Conservation (phyloP, 768 basidiomycete species). For the Glaciozyma antarctica region DNA sequence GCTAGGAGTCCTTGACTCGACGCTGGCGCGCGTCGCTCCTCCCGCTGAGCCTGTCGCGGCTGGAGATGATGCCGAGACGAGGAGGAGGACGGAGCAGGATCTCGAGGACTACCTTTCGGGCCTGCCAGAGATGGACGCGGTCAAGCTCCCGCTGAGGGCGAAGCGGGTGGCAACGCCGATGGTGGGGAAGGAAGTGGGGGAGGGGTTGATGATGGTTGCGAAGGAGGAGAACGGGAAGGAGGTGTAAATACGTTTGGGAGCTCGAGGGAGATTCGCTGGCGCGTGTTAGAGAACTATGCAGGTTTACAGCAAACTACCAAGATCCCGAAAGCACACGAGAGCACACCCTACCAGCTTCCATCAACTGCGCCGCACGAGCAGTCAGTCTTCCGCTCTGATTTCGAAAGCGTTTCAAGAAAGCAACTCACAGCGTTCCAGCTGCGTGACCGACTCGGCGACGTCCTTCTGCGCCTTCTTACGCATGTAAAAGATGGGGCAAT, state of each 20-base stretch:
- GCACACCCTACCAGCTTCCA: neutral
- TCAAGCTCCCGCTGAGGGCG: slow-evolving; percentile 15
- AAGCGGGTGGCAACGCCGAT: too few species aligned
- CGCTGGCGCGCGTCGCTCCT: neutral
- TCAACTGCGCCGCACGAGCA: neutral
- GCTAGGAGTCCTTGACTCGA: neutral
- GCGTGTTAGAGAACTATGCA: too few species aligned
- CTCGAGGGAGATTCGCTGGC: too few species aligned
- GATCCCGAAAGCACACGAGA: too few species aligned
- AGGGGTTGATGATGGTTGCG: too few species aligned
- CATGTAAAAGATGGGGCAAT: slow-evolving; percentile 99
- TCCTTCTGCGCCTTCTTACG: slow-evolving; percentile 97
- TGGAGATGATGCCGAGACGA: too few species aligned
- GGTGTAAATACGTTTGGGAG: too few species aligned
- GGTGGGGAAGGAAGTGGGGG: too few species aligned
- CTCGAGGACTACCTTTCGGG: slow-evolving; percentile 19
- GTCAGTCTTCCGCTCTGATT: neutral
- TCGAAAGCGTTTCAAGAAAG: neutral
- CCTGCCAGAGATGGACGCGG: slow-evolving; percentile 12
- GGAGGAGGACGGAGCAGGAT: slow-evolving; percentile 12
- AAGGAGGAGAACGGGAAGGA: too few species aligned
- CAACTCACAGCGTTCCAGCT: slow-evolving; percentile 71
- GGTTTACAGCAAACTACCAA: too few species aligned
- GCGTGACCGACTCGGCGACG: slow-evolving; percentile 69
- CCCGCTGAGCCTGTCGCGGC: neutral